Base-by-base conservation (phyloP, 257 asterid species). In the Paraleonurus japonicus region DNA sequence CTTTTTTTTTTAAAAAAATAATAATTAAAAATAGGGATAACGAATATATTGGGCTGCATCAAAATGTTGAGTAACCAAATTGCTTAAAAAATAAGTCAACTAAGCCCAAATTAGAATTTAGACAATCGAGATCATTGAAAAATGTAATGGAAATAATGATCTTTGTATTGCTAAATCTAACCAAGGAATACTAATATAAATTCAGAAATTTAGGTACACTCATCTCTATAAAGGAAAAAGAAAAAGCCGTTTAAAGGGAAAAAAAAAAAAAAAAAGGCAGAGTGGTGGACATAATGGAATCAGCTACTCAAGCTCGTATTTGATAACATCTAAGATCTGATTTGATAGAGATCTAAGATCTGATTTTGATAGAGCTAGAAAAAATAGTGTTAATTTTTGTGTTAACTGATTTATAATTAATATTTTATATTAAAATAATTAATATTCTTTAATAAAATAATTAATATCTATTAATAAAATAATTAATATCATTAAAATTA, bases 51-150 rank as follows among this genome's bases (percentile, higher is more conserved):
- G 67, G 66, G 51, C 50, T 57, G 26, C 71, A 61, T 39, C 50
- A 69, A 35, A 27, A 50, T 5, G 26, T 50, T 1, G 57, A 48
- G 20, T 17, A 50, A 13, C 7, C 7, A 43, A 43, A 43, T 15
- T 43, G 51, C 24, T 50, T 50, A 4, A 16, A n/a, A 15, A 15
- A 19, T 3, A 43, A 41, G 16, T 17, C 22, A 48, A 50, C 61
- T 54, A n/a, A n/a, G n/a, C n/a, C n/a, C n/a, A n/a, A n/a, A n/a
- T n/a, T n/a, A n/a, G n/a, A n/a, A n/a, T n/a, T n/a, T n/a, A n/a
- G 66, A 69, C 47, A 61, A 35, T 20, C 28, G 28, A 67, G 24
- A 37, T 20, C 79, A 48, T 60, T 59, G 20, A 48, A 11, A 75
- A 59, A 20, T 45, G 74, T 30, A 69, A 9, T 13, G 26, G 59